A percentile compares a stretch with the other conserved stretches of the same genome.
Evolutionary conservation across 192 early-diverging fungal species (phyloP).

Genomic region (Coemansia sp.): DNA sequence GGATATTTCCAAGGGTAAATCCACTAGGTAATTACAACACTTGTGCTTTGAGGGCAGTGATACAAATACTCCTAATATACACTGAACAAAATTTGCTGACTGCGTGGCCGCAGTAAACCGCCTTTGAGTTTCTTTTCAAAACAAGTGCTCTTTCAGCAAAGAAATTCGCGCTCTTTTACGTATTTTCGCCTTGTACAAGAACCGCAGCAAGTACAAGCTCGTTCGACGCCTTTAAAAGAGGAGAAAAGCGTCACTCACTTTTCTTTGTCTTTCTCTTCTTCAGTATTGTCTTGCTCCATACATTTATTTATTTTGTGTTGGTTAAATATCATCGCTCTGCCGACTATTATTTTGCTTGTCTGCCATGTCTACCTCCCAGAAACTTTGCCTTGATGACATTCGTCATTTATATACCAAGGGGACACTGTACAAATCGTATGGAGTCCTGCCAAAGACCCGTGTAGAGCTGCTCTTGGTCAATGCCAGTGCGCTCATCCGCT

Average conservation of each 20-base stretch:
- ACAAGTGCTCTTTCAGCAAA: background rate
- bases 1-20: background rate
- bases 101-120: background rate
- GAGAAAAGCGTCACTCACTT: background rate
- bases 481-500: background rate
- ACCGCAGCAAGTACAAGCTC: background rate
- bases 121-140: background rate
- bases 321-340: background rate
- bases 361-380: background rate
- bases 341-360: background rate
- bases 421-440: background rate
- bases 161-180: background rate
- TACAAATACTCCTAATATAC: no score
- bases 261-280: background rate
- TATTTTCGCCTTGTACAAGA: background rate
- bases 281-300: background rate
- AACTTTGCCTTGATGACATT: constrained; percentile 1
- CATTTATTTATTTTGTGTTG: background rate
- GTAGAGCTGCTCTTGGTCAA: background rate
- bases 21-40: background rate
- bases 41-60: no score
- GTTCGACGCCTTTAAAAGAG: background rate
- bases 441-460: background rate
- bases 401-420: background rate
- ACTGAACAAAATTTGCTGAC: background rate